Evolutionary conservation across 257 asterid genomes (phyloP).

Genomic region (Plantago major): DNA sequence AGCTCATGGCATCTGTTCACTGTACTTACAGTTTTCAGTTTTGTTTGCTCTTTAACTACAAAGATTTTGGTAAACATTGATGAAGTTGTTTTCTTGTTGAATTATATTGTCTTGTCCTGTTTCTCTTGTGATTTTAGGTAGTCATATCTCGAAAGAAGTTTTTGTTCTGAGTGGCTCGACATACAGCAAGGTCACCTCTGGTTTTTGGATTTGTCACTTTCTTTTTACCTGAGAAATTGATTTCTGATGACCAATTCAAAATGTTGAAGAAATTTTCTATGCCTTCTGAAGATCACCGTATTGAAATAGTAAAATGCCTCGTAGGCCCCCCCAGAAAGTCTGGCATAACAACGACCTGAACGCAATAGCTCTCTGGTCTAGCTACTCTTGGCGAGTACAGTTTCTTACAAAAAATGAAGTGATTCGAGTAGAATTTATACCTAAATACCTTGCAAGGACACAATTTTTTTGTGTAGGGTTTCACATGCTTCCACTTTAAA

Average conservation of each 20-base stretch:
- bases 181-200: constrained; percentile 80
- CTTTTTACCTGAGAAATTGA: no score
- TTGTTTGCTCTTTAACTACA: no score
- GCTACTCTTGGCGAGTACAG: no score
- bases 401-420: background rate
- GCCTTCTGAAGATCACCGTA: no score
- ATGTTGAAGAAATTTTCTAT: no score
- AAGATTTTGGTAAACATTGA: background rate
- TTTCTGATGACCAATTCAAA: no score
- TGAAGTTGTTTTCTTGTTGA: background rate
- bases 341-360: no score
- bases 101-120: constrained; percentile 10
- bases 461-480: constrained; percentile 9
- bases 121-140: constrained; percentile 62
- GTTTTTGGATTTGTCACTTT: background rate
- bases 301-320: no score
- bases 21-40: background rate
- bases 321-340: background rate
- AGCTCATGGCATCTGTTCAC: no score
- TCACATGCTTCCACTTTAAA: constrained; percentile 5
- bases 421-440: background rate
- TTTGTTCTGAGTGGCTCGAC: constrained; percentile 79
- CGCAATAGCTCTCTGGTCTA: no score
- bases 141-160: constrained; percentile 65
- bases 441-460: constrained; percentile 8